Conservation (phyloP, 139 green algal genomes). For the Zygnema cylindricum region DNA sequence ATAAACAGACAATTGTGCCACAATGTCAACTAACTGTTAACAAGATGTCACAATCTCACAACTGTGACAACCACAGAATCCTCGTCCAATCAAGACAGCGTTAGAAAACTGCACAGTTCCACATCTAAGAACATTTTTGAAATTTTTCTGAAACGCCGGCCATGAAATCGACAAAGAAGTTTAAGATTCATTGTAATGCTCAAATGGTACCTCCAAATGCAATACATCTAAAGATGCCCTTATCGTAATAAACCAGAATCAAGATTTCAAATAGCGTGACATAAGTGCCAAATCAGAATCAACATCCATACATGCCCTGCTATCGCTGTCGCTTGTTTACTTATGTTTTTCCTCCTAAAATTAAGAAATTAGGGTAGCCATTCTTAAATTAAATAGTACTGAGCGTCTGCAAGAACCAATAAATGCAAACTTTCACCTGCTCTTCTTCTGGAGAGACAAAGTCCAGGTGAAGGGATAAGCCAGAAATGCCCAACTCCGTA, state of each 20-base stretch:
- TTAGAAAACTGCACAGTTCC: too few species aligned
- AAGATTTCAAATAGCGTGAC: not conserved
- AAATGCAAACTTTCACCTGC: slow-evolving; percentile 12
- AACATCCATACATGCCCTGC: not conserved
- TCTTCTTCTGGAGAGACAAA: slow-evolving; percentile 63
- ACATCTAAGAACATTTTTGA: too few species aligned
- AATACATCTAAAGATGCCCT: too few species aligned
- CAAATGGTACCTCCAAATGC: too few species aligned
- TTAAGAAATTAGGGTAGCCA: not conserved
- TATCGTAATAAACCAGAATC: not conserved
- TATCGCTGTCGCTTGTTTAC: not conserved
- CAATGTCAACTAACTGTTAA: too few species aligned
- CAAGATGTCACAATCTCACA: too few species aligned
- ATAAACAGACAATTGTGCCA: too few species aligned
- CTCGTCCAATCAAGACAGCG: too few species aligned
- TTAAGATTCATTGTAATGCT: too few species aligned
- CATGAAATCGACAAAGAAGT: too few species aligned
- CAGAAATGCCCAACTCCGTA: slow-evolving; percentile 47
- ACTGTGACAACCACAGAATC: too few species aligned
- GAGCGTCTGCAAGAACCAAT: not conserved
- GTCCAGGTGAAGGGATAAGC: slow-evolving; percentile 53
- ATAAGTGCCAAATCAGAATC: not conserved
- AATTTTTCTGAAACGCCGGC: too few species aligned
- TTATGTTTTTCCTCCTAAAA: not conserved
- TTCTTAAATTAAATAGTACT: slow-evolving; percentile 21